A percentile compares a stretch with the other conserved stretches of the same genome.
phyloP scores from a whole-genome alignment of 176 grass and related monocot genomes.

The Themeda triandra region DNA sequence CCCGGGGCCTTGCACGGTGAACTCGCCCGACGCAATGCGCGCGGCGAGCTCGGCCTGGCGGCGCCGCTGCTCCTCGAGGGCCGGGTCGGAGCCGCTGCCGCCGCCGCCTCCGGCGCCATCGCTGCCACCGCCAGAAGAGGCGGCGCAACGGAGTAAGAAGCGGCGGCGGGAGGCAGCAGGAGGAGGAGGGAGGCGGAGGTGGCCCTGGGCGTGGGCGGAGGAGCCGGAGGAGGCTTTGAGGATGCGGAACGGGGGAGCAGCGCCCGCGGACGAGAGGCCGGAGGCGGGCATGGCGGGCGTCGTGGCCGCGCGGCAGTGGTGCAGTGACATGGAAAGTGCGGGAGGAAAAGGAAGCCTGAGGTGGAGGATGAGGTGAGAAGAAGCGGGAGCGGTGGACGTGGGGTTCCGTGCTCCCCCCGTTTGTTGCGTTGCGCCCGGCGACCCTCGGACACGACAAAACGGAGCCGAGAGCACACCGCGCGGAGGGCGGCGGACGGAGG shows the following conservation, averaged over 20 bases:
- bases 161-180: neutral
- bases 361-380: neutral
- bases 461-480: neutral
- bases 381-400: no score
- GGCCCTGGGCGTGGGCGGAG: constrained; percentile 1
- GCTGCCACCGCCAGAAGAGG: constrained; percentile 22
- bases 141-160: constrained; percentile 38
- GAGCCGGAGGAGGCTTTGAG: constrained; percentile 2
- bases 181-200: constrained; percentile 10
- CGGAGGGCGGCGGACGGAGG: neutral
- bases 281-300: constrained; percentile 40
- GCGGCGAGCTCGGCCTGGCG: constrained; percentile 66
- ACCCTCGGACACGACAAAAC: neutral
- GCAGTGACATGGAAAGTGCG: constrained; percentile 14
- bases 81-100: constrained; percentile 33
- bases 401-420: constrained; percentile 12
- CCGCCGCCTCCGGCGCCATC: constrained; percentile 5
- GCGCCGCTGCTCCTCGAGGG: constrained; percentile 47
- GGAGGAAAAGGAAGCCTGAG: neutral
- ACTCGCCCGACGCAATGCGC: constrained; percentile 92
- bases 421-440: no score
- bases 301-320: neutral
- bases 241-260: constrained; percentile 14
- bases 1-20: constrained; percentile 67
- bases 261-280: neutral